A percentile compares a stretch with the other conserved stretches of the same genome.
These are phyloP conservation scores for Trichoderma harzianum DNA, from an alignment of 2,329 filamentous ascomycete species.

Conservation along the genomic window DNA sequence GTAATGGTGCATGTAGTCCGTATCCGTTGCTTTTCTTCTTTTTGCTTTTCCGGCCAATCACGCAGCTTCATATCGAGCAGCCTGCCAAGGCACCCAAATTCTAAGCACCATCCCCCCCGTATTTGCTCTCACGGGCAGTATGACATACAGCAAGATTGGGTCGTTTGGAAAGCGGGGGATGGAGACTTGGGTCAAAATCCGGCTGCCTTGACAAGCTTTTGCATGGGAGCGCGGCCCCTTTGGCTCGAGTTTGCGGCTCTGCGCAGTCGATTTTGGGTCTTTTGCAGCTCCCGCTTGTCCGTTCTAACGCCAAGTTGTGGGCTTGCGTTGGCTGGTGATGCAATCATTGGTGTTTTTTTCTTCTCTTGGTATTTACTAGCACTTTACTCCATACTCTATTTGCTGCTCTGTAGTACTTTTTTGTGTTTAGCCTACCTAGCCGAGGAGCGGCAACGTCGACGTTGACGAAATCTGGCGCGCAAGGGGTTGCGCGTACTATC, in stretches of 20 bases:
- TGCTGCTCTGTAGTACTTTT: not conserved
- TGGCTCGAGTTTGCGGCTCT: slow-evolving; percentile 4
- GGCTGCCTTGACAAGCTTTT: slow-evolving; percentile 8
- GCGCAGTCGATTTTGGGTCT: not conserved
- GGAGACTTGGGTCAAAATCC: slow-evolving; percentile 7
- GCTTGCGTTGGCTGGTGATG: slow-evolving; percentile 14
- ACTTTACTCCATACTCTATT: not conserved
- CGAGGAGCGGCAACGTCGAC: not conserved
- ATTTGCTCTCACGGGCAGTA: not conserved
- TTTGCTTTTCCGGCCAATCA: not conserved
- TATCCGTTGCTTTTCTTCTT: not conserved
- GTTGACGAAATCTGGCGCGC: not conserved
- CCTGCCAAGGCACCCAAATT: slow-evolving; percentile 19
- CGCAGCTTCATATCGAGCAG: slow-evolving; percentile 7
- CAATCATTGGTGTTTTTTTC: not conserved
- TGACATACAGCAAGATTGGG: not conserved
- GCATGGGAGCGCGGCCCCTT: not conserved
- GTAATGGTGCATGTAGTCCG: not conserved
- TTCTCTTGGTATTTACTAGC: not conserved
- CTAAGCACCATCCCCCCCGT: not conserved
- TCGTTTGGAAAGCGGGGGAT: not conserved
- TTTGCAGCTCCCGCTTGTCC: not conserved
- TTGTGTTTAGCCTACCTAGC: not conserved
- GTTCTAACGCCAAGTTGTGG: not conserved
- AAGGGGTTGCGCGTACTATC: slow-evolving; percentile 2